phyloP scores from a whole-genome alignment of 2,329 filamentous ascomycete genomes.

The Epichloe typhina region DNA sequence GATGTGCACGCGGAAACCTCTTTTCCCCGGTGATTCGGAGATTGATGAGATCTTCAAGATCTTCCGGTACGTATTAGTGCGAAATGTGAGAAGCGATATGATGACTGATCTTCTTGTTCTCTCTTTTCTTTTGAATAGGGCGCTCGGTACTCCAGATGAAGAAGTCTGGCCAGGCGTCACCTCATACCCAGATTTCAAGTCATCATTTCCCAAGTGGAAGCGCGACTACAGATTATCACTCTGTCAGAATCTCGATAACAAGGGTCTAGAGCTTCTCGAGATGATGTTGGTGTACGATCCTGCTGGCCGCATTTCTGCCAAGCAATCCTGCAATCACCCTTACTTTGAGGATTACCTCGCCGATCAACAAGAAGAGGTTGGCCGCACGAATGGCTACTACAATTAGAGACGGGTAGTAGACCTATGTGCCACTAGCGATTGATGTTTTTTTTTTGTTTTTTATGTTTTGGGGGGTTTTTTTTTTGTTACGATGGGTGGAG shows the following conservation, averaged over 20 bases:
- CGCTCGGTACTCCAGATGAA: slow-evolving; percentile 75
- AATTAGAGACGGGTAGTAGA: slow-evolving; percentile 17
- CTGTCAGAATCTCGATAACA: slow-evolving; percentile 60
- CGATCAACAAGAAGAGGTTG: slow-evolving; percentile 16
- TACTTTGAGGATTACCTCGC: slow-evolving; percentile 50
- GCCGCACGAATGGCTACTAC: slow-evolving; percentile 23
- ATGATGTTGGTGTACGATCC: slow-evolving; percentile 77
- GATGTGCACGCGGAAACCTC: slow-evolving; percentile 87
- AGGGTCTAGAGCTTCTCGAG: slow-evolving; percentile 54
- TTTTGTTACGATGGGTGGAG: not conserved
- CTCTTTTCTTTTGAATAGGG: slow-evolving; percentile 24
- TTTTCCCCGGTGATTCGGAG: slow-evolving; percentile 81
- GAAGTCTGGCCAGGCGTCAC: slow-evolving; percentile 79
- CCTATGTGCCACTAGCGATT: slow-evolving; percentile 13
- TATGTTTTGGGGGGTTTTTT: not conserved
- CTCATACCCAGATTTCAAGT: slow-evolving; percentile 89
- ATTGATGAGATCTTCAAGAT: slow-evolving; percentile 33
- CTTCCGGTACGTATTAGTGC: slow-evolving; percentile 53
- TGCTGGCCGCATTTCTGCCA: slow-evolving; percentile 74
- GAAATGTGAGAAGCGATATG: not conserved
- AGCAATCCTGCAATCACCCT: slow-evolving; percentile 71
- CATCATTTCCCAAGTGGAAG: slow-evolving; percentile 83
- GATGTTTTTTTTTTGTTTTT: not conserved
- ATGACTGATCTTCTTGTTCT: not conserved
- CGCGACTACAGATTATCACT: slow-evolving; percentile 53